Percentiles rank a stretch among this genome's conserved stretches.
phyloP scores from a whole-genome alignment of 2,329 filamentous ascomycete genomes.

The Helotiales sp. region DNA sequence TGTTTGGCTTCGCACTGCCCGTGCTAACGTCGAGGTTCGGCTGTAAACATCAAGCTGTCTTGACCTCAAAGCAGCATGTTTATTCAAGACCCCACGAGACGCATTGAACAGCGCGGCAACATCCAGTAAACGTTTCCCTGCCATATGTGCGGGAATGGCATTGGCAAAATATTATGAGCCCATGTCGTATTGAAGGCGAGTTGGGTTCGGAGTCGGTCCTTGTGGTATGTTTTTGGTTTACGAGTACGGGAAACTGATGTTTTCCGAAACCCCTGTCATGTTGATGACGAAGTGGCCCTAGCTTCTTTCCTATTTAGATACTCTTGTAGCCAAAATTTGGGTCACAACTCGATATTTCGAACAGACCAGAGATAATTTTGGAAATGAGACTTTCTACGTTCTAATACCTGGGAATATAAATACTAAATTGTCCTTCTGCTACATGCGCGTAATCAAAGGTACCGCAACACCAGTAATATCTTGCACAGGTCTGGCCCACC shows the following conservation, averaged over 20 bases:
- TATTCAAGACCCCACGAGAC: constrained; percentile 65
- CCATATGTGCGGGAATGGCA: constrained; percentile 40
- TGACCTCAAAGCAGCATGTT: constrained; percentile 57
- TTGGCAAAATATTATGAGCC: constrained; percentile 10
- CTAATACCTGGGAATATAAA: no score
- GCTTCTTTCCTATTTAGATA: not conserved
- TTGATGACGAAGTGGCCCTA: not conserved
- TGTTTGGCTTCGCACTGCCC: constrained; percentile 60
- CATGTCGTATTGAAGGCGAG: no score
- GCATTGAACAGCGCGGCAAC: constrained; percentile 69
- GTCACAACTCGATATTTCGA: no score
- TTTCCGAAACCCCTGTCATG: not conserved
- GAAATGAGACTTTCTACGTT: no score
- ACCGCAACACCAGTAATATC: no score
- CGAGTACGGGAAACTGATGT: no score
- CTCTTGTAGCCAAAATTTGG: no score
- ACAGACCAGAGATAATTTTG: no score
- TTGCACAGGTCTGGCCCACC: no score
- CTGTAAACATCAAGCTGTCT: constrained; percentile 63
- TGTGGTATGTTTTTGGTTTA: no score
- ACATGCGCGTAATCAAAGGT: no score
- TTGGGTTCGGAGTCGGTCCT: no score
- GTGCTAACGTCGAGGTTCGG: constrained; percentile 64
- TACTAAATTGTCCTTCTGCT: not conserved
- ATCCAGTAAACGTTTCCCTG: constrained; percentile 67